Base-by-base conservation (phyloP, 257 asterid species). In the Petrea volubilis region DNA sequence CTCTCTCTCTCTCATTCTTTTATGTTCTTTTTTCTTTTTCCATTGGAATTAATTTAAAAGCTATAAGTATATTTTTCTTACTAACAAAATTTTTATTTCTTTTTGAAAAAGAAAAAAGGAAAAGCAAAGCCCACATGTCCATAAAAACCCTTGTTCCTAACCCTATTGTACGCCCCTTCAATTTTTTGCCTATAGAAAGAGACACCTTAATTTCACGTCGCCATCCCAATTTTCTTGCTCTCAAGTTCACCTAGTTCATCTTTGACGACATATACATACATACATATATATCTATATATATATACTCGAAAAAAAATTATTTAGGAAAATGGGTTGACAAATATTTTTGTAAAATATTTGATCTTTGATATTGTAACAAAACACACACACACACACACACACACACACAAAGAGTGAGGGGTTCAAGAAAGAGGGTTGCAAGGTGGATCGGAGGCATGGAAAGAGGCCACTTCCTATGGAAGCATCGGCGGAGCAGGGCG, bases 381-480 rank as follows among this genome's bases (percentile, higher is more conserved):
- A 38, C 25, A 1, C 1, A 38, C 43, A 38, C 61, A 58, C 13
- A 58, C 2, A 58, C 24, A 27, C 29, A 23, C 31, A 27, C 38
- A 57, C 4, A 58, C 25, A 29, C 13, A 5, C 0, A 1, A n/a
- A n/a, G n/a, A n/a, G n/a, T n/a, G 18, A 29, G 40, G 64, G 64
- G 2, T 27, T 57, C 40, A 27, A 58, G 14, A 6, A 34, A 60
- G 36, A 34, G 29, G 67, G 14, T 60, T 34, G 17, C 52, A 81
- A 78, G 41, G 83, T 77, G 86, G 83, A 81, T 81, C 80, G 61
- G 46, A 47, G 80, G 67, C 69, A 77, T 81, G 79, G 79, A 67
- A 78, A 75, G 73, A 66, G 81, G 59, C 71, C 75, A 24, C 73
- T 74, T 59, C 77, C 73, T 1, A 21, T 44, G 83, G 79, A 73